These are phyloP conservation scores for Aspergillus sp. DNA, from an alignment of 2,329 filamentous ascomycete species.

Conservation along the genomic window DNA sequence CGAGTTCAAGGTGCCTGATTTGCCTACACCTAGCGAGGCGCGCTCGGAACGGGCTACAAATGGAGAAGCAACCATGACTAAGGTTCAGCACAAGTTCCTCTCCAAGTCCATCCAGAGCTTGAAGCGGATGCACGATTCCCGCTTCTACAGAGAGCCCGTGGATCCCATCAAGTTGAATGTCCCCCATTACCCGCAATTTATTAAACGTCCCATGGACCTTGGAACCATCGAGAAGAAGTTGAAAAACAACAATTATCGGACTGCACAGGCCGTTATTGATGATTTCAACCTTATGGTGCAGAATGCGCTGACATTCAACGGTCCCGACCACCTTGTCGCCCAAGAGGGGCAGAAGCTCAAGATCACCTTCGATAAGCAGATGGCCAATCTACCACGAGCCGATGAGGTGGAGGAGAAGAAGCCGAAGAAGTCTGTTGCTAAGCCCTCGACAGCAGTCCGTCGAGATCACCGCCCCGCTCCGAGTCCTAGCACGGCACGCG, in stretches of 20 bases:
- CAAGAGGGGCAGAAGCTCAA: conserved; percentile 64
- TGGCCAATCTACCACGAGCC: conserved; percentile 60
- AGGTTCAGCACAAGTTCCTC: conserved; percentile 46
- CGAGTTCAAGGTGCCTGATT: conserved; percentile 49
- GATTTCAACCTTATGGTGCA: conserved; percentile 77
- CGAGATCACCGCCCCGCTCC: conserved; percentile 51
- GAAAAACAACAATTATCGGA: conserved; percentile 68
- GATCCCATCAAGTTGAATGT: conserved; percentile 72
- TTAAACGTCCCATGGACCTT: conserved; percentile 82
- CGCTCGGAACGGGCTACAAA: conserved; percentile 17
- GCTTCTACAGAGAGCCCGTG: conserved; percentile 76
- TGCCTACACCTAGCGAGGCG: conserved; percentile 41
- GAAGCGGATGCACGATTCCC: conserved; percentile 82
- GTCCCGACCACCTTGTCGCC: conserved; percentile 72
- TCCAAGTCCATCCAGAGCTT: conserved; percentile 48
- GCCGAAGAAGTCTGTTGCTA: conserved; percentile 46
- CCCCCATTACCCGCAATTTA: conserved; percentile 70
- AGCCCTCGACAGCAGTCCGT: conserved; percentile 45
- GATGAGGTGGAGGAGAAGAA: conserved; percentile 65
- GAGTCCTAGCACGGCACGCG: conserved; percentile 42
- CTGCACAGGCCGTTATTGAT: conserved; percentile 69
- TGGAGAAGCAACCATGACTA: conserved; percentile 36
- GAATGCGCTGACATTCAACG: conserved; percentile 84
- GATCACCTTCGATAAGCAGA: conserved; percentile 61
- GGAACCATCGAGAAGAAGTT: conserved; percentile 78